A percentile compares a stretch with the other conserved stretches of the same genome.
These are phyloP conservation scores for Cubamyces sp. DNA, from an alignment of 768 basidiomycete species.

Conservation along the genomic window DNA sequence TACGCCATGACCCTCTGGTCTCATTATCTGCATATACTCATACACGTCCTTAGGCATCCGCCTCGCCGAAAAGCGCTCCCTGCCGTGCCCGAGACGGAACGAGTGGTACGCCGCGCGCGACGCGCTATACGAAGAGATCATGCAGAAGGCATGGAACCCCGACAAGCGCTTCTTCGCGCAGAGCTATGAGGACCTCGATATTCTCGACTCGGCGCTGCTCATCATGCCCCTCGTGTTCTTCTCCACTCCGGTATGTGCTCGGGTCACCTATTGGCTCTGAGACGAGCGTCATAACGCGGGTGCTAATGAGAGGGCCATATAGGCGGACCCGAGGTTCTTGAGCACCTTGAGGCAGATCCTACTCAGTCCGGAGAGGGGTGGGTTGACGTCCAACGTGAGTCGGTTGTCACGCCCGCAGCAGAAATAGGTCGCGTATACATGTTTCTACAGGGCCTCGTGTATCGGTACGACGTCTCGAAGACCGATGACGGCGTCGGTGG, in stretches of 20 bases:
- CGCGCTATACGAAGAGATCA: conserved; percentile 89
- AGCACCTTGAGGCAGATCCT: conserved; percentile 83
- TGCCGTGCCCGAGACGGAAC: conserved; percentile 77
- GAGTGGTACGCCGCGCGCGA: conserved; percentile 82
- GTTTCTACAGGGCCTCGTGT: conserved; percentile 71
- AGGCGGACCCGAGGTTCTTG: conserved; percentile 90
- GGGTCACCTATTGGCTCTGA: background rate
- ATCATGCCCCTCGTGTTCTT: conserved; percentile 96
- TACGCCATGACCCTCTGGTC: conserved; percentile 21
- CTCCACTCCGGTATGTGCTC: conserved; percentile 66
- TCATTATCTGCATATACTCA: background rate
- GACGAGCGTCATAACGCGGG: background rate
- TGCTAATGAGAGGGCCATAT: background rate
- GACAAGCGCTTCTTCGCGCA: conserved; percentile 76
- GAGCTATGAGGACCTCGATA: conserved; percentile 83
- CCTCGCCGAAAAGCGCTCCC: conserved; percentile 90
- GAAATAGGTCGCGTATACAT: background rate
- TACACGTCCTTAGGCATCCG: conserved; percentile 59
- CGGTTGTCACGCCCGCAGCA: conserved; percentile 14
- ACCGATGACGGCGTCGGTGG: conserved; percentile 95
- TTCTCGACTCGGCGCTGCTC: conserved; percentile 85
- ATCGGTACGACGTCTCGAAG: conserved; percentile 85
- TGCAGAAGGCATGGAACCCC: conserved; percentile 85
- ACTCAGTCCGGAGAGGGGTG: conserved; percentile 87
- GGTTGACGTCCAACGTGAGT: conserved; percentile 83